These are phyloP conservation scores for Myriosclerotinia duriaeana DNA, from an alignment of 2,329 filamentous ascomycete genomes.

Conservation along the genomic window DNA sequence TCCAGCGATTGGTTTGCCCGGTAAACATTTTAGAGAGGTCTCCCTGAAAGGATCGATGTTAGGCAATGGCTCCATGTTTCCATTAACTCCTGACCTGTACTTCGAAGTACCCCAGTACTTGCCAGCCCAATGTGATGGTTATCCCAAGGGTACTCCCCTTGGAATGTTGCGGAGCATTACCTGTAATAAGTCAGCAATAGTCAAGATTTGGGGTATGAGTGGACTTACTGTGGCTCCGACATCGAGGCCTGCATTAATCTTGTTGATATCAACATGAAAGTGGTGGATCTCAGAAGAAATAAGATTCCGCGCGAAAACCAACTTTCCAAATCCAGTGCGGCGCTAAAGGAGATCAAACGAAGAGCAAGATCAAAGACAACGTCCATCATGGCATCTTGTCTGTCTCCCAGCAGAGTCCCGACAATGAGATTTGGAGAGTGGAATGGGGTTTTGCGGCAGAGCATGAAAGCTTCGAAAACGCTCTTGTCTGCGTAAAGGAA, in stretches of 20 bases:
- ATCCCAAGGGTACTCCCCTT: slow-evolving; percentile 41
- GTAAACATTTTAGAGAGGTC: too few species aligned
- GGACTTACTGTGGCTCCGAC: slow-evolving; percentile 69
- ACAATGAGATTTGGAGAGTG: neutral
- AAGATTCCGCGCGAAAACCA: slow-evolving; percentile 38
- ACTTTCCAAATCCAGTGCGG: neutral
- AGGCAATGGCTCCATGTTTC: too few species aligned
- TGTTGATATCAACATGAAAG: slow-evolving; percentile 60
- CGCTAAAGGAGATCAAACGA: neutral
- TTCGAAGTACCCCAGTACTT: too few species aligned
- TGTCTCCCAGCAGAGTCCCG: neutral
- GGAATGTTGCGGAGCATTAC: slow-evolving; percentile 92
- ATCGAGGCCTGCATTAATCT: slow-evolving; percentile 65
- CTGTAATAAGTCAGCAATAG: slow-evolving; percentile 44
- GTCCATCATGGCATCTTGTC: slow-evolving; percentile 1
- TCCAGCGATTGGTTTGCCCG: too few species aligned
- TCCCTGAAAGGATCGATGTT: too few species aligned
- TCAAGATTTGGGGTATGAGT: slow-evolving; percentile 15
- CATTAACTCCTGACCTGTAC: too few species aligned
- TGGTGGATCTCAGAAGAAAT: slow-evolving; percentile 50
- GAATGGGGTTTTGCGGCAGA: neutral
- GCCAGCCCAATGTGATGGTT: too few species aligned
- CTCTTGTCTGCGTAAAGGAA: too few species aligned
- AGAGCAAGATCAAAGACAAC: neutral
- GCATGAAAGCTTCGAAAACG: too few species aligned